phyloP scores from a whole-genome alignment of 148 eudicot genomes.

The Spergularia marina region DNA sequence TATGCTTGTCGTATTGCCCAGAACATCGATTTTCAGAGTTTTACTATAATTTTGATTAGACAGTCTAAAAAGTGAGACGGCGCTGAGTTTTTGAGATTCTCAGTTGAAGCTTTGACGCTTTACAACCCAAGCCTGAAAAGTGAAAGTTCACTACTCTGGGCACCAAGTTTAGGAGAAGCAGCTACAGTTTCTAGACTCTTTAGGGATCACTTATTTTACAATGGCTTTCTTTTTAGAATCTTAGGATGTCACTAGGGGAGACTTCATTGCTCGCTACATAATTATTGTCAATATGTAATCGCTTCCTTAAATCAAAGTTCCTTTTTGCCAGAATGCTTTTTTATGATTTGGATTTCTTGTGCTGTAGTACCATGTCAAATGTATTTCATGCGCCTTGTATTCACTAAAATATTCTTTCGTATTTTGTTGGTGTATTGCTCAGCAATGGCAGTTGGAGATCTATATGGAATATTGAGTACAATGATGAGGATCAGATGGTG shows the following conservation, averaged over 20 bases:
- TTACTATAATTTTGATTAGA: not conserved
- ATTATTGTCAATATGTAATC: not conserved
- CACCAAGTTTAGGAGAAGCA: not conserved
- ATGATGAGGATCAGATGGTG: constrained; percentile 73
- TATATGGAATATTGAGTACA: constrained; percentile 76
- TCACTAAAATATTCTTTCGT: not conserved
- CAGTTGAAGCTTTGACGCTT: not conserved
- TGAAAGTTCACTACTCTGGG: not conserved
- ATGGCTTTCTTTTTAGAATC: not conserved
- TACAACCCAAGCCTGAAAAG: not conserved
- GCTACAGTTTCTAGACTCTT: not conserved
- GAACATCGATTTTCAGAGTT: not conserved
- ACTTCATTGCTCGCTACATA: not conserved
- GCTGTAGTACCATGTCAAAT: not conserved
- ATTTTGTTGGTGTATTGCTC: constrained; percentile 20
- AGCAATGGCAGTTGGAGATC: constrained; percentile 99
- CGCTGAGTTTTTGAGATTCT: not conserved
- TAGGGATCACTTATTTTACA: not conserved
- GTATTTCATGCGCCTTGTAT: not conserved
- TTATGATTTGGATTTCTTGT: constrained; percentile 12
- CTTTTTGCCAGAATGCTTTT: not conserved
- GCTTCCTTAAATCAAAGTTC: too few species aligned
- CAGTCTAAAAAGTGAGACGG: not conserved
- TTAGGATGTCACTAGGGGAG: not conserved
- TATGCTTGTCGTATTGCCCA: not conserved